A percentile compares a stretch with the other conserved stretches of the same genome.
These are phyloP conservation scores for Angomonas ambiguus DNA, from an alignment of 208 protist species.

Conservation along the genomic window DNA sequence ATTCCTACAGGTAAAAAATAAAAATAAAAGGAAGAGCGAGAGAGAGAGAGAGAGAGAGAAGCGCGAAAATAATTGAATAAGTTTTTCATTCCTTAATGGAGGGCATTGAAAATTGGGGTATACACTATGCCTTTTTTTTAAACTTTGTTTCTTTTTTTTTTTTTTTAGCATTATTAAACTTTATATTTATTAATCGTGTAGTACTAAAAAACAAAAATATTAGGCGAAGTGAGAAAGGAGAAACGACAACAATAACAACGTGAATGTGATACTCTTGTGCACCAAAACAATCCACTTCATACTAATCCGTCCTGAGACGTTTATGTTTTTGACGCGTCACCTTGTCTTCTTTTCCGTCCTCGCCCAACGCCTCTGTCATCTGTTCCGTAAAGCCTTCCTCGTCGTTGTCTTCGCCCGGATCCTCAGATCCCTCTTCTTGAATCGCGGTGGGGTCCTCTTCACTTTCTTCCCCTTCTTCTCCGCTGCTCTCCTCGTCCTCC, in stretches of 20 bases:
- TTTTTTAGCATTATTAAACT: background rate
- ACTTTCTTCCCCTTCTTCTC: conserved; percentile 24
- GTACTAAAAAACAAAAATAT: background rate
- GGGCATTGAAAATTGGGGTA: no score
- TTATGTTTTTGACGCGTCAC: conserved; percentile 40
- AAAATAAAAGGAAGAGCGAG: background rate
- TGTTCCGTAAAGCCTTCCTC: conserved; percentile 29
- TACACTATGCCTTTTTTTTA: conserved; percentile 11
- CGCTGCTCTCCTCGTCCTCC: conserved; percentile 18
- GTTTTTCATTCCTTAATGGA: no score
- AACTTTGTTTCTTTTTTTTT: background rate
- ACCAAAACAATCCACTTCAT: background rate
- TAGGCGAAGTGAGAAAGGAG: conserved; percentile 13
- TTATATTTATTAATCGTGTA: conserved; percentile 13
- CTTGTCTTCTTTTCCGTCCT: conserved; percentile 27
- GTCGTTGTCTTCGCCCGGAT: conserved; percentile 21
- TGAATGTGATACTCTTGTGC: no score
- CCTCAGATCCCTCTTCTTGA: conserved; percentile 15
- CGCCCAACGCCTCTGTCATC: conserved; percentile 50
- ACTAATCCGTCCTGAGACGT: conserved; percentile 51
- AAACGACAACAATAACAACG: background rate
- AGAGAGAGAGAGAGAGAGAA: conserved; percentile 1
- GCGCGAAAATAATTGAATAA: no score
- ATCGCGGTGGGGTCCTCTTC: conserved; percentile 26
- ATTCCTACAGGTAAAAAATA: background rate